Evolutionary conservation across 2,329 filamentous ascomycete species (phyloP).

Genomic region (Fusarium verrucosum): DNA sequence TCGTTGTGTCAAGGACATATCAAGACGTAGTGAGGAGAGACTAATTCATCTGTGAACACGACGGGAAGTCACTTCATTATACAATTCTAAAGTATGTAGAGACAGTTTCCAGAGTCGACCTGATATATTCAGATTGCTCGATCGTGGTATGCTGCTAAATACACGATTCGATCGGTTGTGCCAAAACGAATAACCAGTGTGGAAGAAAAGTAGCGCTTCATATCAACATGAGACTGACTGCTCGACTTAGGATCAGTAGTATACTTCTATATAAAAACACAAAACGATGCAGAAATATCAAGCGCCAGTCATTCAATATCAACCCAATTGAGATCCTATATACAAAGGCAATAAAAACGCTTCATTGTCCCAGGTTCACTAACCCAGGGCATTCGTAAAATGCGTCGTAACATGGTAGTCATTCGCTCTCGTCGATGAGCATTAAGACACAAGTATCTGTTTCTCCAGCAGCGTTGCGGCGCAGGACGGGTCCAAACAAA

Average conservation of each 20-base stretch:
- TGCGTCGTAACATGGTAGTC: slow-evolving; percentile 3
- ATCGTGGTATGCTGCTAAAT: no score
- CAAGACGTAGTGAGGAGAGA: no score
- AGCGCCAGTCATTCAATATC: not conserved
- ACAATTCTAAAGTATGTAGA: no score
- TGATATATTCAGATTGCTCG: no score
- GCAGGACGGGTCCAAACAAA: not conserved
- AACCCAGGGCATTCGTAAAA: slow-evolving; percentile 12
- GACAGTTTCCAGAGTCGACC: no score
- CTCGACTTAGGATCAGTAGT: not conserved
- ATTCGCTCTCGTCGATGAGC: not conserved
- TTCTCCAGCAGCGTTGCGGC: not conserved
- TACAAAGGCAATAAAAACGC: slow-evolving; percentile 16
- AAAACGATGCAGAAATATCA: not conserved
- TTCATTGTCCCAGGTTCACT: slow-evolving; percentile 6
- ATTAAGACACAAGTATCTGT: not conserved
- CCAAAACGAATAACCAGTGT: not conserved
- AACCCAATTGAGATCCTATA: slow-evolving; percentile 11
- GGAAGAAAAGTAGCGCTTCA: not conserved
- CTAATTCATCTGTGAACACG: no score
- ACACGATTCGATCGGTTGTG: no score
- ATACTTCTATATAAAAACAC: slow-evolving; percentile 9
- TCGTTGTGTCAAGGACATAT: no score
- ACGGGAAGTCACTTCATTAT: no score
- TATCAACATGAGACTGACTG: not conserved